Percentiles rank a stretch among this genome's conserved stretches.
These are phyloP conservation scores for Miscanthus lutarioriparius DNA, from an alignment of 176 grass and related monocot species.

Conservation along the genomic window DNA sequence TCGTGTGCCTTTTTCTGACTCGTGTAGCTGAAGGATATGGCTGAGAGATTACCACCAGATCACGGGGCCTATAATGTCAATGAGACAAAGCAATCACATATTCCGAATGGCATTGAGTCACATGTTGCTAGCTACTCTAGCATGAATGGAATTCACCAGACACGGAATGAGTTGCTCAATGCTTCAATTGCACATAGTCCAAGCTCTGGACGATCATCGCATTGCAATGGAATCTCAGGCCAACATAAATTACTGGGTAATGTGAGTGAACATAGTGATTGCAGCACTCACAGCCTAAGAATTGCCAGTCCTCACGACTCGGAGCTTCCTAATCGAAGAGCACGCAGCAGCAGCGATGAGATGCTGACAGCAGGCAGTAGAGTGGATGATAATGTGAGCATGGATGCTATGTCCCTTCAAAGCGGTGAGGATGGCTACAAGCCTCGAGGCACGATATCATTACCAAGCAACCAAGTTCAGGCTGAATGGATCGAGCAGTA, in stretches of 20 bases:
- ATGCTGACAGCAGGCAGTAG: conserved; percentile 45
- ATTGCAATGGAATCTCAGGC: conserved; percentile 49
- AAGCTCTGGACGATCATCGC: conserved; percentile 28
- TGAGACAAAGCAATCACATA: conserved; percentile 54
- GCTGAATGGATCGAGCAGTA: conserved; percentile 90
- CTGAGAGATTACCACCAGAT: conserved; percentile 71
- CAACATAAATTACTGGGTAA: conserved; percentile 51
- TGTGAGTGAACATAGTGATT: conserved; percentile 51
- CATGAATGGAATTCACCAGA: conserved; percentile 56
- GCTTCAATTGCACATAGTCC: conserved; percentile 38
- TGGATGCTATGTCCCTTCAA: conserved; percentile 60
- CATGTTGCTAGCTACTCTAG: conserved; percentile 45
- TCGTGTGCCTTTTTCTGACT: conserved; percentile 5
- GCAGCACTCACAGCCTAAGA: conserved; percentile 55
- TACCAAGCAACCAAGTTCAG: conserved; percentile 59
- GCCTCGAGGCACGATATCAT: conserved; percentile 56
- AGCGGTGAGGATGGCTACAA: conserved; percentile 54
- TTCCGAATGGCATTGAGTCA: conserved; percentile 46
- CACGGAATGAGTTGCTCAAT: conserved; percentile 37
- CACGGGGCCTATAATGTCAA: conserved; percentile 42
- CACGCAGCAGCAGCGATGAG: conserved; percentile 53
- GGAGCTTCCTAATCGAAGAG: conserved; percentile 40
- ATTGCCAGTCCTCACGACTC: conserved; percentile 33
- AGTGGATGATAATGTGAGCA: conserved; percentile 55
- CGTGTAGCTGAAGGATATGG: conserved; percentile 83